Evolutionary conservation across 139 green algal genomes (phyloP).

Genomic region (Chlamydomonas applanata): DNA sequence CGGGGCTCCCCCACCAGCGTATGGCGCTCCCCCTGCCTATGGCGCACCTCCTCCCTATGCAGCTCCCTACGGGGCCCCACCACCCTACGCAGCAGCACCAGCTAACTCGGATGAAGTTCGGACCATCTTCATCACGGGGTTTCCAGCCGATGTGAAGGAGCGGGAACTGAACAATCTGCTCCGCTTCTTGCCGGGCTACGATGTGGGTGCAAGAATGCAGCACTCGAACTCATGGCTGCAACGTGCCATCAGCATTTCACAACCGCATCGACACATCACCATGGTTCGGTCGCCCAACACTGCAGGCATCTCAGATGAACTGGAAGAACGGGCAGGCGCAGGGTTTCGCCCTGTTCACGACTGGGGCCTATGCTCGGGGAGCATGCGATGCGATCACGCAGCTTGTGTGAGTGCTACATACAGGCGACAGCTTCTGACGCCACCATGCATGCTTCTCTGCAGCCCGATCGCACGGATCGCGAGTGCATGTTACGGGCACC

Average conservation of each 20-base stretch:
- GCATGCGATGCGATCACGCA: constrained; percentile 47
- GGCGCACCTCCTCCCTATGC: constrained; percentile 13
- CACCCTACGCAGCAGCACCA: constrained; percentile 8
- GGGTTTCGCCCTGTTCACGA: constrained; percentile 83
- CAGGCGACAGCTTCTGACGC: no score
- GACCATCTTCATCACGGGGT: constrained; percentile 89
- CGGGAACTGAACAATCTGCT: constrained; percentile 94
- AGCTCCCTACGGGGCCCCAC: constrained; percentile 11
- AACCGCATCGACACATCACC: no score
- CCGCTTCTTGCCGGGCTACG: constrained; percentile 88
- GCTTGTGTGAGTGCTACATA: constrained; percentile 26
- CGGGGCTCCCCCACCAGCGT: not conserved
- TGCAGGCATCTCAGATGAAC: constrained; percentile 57
- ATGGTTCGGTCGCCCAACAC: no score
- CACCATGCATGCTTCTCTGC: no score
- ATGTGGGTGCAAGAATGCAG: constrained; percentile 56
- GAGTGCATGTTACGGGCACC: no score
- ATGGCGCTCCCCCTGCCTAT: constrained; percentile 11
- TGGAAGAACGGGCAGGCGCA: constrained; percentile 71
- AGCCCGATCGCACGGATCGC: no score
- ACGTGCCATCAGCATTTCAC: no score
- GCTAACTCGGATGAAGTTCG: constrained; percentile 66
- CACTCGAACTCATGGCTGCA: no score
- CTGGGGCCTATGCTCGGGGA: constrained; percentile 41
- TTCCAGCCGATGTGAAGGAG: constrained; percentile 87